phyloP scores from a whole-genome alignment of 306 rosid species.

The Sechiopsis laciniata region DNA sequence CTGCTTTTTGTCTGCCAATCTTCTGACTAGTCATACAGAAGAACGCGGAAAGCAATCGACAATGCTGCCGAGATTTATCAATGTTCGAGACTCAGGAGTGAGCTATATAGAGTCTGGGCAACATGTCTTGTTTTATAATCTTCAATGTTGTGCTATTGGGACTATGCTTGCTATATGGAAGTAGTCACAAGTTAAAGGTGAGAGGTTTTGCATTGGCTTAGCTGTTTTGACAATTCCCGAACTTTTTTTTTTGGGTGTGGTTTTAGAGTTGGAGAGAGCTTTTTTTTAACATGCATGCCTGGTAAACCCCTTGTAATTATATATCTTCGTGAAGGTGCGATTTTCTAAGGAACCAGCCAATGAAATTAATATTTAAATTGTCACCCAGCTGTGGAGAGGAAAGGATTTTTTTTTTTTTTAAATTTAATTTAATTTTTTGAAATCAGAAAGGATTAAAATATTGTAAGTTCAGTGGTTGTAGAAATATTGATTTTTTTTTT shows the following conservation, averaged over 20 bases:
- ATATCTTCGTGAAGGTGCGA: too few relatives aligned
- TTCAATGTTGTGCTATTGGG: constrained; percentile 10
- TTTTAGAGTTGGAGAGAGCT: background rate
- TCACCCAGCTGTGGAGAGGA: too few relatives aligned
- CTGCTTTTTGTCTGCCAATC: background rate
- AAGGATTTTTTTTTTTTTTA: too few relatives aligned
- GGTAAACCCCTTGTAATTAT: too few relatives aligned
- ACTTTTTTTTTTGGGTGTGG: background rate
- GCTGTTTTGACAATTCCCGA: constrained; percentile 16
- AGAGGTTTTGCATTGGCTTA: constrained; percentile 6
- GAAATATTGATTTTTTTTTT: background rate
- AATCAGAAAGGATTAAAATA: background rate
- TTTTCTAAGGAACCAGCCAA: too few relatives aligned
- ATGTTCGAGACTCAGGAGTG: constrained; percentile 3
- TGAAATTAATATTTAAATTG: too few relatives aligned
- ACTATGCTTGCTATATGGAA: constrained; percentile 13
- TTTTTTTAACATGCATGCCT: too few relatives aligned
- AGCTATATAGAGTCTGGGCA: constrained; percentile 3
- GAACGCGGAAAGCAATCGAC: background rate
- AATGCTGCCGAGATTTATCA: background rate
- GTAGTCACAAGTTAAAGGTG: background rate
- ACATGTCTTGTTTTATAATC: background rate
- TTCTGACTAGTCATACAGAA: background rate
- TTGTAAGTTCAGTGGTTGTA: background rate
- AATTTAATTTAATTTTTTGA: too few relatives aligned